Evolutionary conservation across 768 basidiomycete genomes (phyloP).

Genomic region (Amanita phalloides): DNA sequence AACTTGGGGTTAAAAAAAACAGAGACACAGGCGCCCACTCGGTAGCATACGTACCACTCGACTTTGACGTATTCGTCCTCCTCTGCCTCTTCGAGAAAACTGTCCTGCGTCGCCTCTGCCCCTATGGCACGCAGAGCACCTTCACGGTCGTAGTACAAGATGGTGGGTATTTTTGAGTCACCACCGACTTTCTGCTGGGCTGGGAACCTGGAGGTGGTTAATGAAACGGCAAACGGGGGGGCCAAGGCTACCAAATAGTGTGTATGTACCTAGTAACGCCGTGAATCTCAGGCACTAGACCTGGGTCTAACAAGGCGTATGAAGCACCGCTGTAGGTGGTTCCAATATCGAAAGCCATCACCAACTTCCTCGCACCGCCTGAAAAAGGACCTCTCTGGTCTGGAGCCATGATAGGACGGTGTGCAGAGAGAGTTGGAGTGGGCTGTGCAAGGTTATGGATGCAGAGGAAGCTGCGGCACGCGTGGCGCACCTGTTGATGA

Average conservation of each 20-base stretch:
- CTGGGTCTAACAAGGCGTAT: conserved; percentile 12
- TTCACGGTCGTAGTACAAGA: conserved; percentile 32
- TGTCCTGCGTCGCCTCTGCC: conserved; percentile 32
- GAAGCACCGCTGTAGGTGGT: conserved; percentile 5
- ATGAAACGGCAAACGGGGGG: not conserved
- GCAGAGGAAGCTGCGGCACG: not conserved
- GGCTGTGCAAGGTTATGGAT: not conserved
- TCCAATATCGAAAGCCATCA: conserved; percentile 3
- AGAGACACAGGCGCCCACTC: no score
- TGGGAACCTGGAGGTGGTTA: conserved; percentile 8
- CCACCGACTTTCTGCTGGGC: conserved; percentile 15
- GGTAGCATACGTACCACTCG: conserved; percentile 22
- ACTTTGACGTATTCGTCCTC: conserved; percentile 30
- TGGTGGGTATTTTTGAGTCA: conserved; percentile 37
- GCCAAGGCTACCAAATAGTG: not conserved
- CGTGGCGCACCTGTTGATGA: not conserved
- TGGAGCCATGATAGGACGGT: not conserved
- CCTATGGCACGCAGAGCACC: conserved; percentile 31
- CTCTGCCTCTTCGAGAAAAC: conserved; percentile 26
- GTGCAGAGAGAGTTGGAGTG: not conserved
- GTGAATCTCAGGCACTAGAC: conserved; percentile 13
- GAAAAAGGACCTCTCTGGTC: not conserved
- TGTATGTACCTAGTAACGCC: conserved; percentile 12
- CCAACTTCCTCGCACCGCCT: not conserved
- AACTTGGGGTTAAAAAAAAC: not conserved